A percentile compares a stretch with the other conserved stretches of the same genome.
These are phyloP conservation scores for Aspergillus indologenus DNA, from an alignment of 495 filamentous ascomycete genomes.

Conservation along the genomic window DNA sequence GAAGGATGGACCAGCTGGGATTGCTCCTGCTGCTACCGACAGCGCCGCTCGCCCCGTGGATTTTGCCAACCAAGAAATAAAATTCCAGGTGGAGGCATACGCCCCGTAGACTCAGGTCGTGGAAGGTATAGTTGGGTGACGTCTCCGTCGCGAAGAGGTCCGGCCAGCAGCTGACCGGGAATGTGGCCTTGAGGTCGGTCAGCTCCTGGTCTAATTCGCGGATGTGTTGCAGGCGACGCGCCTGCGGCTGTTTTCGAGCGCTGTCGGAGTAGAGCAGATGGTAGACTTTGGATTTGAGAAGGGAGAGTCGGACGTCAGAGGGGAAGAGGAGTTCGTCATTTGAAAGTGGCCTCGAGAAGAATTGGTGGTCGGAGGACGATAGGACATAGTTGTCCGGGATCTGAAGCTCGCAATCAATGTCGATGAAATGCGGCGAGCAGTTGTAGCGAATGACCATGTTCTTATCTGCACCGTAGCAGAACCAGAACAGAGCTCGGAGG, in stretches of 20 bases:
- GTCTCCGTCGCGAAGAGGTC: constrained; percentile 22
- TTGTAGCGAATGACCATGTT: constrained; percentile 29
- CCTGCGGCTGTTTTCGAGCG: constrained; percentile 16
- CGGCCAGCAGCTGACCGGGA: constrained; percentile 20
- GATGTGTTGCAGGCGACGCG: constrained; percentile 24
- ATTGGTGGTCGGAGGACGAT: constrained; percentile 21
- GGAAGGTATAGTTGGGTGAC: constrained; percentile 25
- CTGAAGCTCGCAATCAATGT: constrained; percentile 31
- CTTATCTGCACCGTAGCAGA: constrained; percentile 35
- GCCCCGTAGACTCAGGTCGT: constrained; percentile 31
- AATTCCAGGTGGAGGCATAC: constrained; percentile 31
- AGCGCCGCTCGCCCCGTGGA: constrained; percentile 23
- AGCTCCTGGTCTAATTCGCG: constrained; percentile 29
- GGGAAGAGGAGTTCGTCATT: constrained; percentile 27
- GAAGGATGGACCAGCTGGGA: constrained; percentile 1
- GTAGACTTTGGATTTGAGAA: constrained; percentile 34
- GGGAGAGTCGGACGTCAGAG: constrained; percentile 26
- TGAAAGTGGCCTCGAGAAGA: constrained; percentile 21
- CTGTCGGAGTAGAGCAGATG: constrained; percentile 22
- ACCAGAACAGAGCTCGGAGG: constrained; percentile 35
- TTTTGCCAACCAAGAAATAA: constrained; percentile 26
- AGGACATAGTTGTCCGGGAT: constrained; percentile 25
- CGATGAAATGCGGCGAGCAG: constrained; percentile 29
- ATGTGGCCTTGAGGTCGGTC: constrained; percentile 20
- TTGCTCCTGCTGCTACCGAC: constrained; percentile 7